A percentile compares a stretch with the other conserved stretches of the same genome.
Evolutionary conservation across 1,284 basidiomycete species (phyloP).

Genomic region (Leccinum pseudoinsigne): DNA sequence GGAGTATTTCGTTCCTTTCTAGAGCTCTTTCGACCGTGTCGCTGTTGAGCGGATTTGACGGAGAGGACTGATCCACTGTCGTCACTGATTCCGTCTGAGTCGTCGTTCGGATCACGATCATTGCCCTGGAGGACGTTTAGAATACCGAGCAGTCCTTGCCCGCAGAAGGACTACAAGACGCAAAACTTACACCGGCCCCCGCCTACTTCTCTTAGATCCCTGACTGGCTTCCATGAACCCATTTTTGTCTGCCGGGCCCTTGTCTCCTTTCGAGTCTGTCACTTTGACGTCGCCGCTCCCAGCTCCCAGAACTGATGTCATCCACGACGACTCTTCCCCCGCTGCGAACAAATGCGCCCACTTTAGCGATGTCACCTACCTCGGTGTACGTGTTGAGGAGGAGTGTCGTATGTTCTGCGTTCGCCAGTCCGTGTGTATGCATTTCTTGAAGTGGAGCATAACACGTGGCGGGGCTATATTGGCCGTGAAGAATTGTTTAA

Average conservation of each 20-base stretch:
- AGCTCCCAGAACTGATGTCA: conserved; percentile 66
- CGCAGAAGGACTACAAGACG: background rate
- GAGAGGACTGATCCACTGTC: too few species aligned
- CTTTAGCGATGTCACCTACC: conserved; percentile 85
- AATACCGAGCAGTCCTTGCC: background rate
- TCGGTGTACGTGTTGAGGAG: conserved; percentile 97
- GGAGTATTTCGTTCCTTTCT: too few species aligned
- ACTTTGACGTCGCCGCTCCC: conserved; percentile 1
- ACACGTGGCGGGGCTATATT: conserved; percentile 85
- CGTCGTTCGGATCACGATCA: too few species aligned
- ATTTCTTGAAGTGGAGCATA: conserved; percentile 97
- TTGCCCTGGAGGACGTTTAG: background rate
- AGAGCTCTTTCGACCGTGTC: too few species aligned
- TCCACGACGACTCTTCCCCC: conserved; percentile 90
- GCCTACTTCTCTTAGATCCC: conserved; percentile 79
- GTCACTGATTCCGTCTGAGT: too few species aligned
- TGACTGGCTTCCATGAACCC: conserved; percentile 74
- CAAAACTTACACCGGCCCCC: conserved; percentile 65
- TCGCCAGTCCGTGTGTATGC: conserved; percentile 87
- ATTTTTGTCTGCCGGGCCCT: conserved; percentile 18
- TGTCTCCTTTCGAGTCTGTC: conserved; percentile 21
- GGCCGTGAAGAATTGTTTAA: conserved; percentile 88
- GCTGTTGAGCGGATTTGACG: too few species aligned
- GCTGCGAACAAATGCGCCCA: conserved; percentile 92
- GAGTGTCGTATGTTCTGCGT: conserved; percentile 96